Conservation (phyloP, 202 grass and related monocot species). For the Schoenoplectus tabernaemontani region DNA sequence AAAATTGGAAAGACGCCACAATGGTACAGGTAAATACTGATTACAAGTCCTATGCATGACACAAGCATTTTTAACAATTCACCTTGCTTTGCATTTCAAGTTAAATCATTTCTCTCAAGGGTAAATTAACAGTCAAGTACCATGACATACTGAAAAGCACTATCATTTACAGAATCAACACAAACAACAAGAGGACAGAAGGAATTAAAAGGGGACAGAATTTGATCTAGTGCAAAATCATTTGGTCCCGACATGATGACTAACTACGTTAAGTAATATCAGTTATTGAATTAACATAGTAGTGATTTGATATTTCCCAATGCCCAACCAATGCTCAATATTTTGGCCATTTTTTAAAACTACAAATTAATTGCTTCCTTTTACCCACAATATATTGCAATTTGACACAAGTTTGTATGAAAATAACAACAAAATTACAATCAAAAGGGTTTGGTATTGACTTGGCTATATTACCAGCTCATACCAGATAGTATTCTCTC, state of each 20-base stretch:
- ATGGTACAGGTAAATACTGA: neutral
- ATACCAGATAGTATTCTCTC: neutral
- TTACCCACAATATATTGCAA: neutral
- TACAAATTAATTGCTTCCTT: neutral
- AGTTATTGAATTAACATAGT: too few species aligned
- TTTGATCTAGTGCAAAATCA: neutral
- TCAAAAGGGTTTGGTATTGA: neutral
- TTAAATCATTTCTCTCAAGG: neutral
- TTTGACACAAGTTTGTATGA: neutral
- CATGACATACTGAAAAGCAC: neutral
- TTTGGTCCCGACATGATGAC: neutral
- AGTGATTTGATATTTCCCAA: too few species aligned
- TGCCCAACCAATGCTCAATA: too few species aligned
- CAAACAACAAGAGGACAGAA: neutral
- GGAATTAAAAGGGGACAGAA: neutral
- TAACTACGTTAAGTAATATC: neutral
- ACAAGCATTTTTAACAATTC: neutral
- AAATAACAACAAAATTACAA: too few species aligned
- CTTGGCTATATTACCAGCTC: neutral
- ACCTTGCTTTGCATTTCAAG: constrained; percentile 24
- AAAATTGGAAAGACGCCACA: neutral
- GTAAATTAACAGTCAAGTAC: neutral
- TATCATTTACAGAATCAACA: neutral
- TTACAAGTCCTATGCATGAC: neutral
- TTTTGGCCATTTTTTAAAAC: too few species aligned